Conservation (phyloP, 495 filamentous ascomycete species). For the Margaritispora aquatica region DNA sequence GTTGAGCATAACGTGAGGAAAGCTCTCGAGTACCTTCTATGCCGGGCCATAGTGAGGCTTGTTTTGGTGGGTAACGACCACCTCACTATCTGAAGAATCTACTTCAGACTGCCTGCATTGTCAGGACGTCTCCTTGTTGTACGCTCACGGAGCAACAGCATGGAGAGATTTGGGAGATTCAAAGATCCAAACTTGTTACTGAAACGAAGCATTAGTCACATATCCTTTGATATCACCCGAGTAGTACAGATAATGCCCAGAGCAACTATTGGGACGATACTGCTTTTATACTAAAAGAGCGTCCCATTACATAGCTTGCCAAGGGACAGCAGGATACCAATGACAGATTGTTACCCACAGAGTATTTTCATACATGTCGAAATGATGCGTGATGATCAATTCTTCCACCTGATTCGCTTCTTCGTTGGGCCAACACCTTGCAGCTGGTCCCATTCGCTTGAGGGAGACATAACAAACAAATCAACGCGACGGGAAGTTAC, state of each 20-base stretch:
- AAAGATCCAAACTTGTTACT: neutral
- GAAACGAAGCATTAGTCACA: no score
- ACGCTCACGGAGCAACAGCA: slow-evolving; percentile 4
- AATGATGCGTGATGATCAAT: slow-evolving; percentile 5
- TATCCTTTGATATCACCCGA: no score
- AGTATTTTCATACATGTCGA: neutral
- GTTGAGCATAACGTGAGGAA: neutral
- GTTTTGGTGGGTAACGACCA: neutral
- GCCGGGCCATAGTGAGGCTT: neutral
- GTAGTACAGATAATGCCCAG: no score
- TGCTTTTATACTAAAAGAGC: no score
- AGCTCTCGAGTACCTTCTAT: neutral
- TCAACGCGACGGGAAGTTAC: no score
- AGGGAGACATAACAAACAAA: neutral
- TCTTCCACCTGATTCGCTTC: neutral
- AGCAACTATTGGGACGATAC: no score
- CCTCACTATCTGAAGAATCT: neutral
- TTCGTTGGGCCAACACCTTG: neutral
- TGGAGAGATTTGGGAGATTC: slow-evolving; percentile 1
- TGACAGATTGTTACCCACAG: no score
- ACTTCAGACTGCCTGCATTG: neutral
- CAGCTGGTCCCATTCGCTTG: slow-evolving; percentile 1
- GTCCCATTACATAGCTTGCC: no score
- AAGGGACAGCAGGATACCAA: no score
- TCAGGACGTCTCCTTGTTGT: neutral